These are phyloP conservation scores for Rhodomyrtus tomentosa DNA, from an alignment of 345 rosid species.

Conservation along the genomic window DNA sequence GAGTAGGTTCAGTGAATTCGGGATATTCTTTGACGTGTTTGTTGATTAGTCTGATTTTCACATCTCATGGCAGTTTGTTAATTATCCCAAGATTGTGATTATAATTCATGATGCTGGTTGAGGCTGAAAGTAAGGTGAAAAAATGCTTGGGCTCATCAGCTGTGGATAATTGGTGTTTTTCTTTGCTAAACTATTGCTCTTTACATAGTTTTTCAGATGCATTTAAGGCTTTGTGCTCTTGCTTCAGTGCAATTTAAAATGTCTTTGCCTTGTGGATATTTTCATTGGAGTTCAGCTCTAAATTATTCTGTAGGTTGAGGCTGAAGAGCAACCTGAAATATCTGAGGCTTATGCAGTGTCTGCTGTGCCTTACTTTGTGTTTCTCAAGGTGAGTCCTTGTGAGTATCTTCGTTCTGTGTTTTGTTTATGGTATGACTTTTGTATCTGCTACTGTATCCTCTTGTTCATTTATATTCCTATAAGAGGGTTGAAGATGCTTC, in stretches of 20 bases:
- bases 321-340: constrained; percentile 91
- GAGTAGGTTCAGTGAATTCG: background rate
- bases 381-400: constrained; percentile 51
- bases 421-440: background rate
- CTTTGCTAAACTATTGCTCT: background rate
- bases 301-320: constrained; percentile 61
- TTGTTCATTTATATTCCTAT: background rate
- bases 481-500: background rate
- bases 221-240: background rate
- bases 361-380: constrained; percentile 81
- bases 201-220: background rate
- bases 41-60: background rate
- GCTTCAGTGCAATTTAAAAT: background rate
- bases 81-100: background rate
- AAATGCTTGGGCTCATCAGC: background rate
- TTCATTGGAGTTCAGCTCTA: background rate
- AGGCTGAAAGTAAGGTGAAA: background rate
- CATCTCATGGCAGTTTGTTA: background rate
- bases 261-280: background rate
- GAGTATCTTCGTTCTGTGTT: background rate
- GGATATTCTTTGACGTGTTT: background rate
- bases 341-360: constrained; percentile 78
- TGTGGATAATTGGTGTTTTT: background rate
- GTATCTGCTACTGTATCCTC: background rate
- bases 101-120: background rate